These are phyloP conservation scores for Macrocybe sp. DNA, from an alignment of 1,284 basidiomycete species.

Conservation along the genomic window DNA sequence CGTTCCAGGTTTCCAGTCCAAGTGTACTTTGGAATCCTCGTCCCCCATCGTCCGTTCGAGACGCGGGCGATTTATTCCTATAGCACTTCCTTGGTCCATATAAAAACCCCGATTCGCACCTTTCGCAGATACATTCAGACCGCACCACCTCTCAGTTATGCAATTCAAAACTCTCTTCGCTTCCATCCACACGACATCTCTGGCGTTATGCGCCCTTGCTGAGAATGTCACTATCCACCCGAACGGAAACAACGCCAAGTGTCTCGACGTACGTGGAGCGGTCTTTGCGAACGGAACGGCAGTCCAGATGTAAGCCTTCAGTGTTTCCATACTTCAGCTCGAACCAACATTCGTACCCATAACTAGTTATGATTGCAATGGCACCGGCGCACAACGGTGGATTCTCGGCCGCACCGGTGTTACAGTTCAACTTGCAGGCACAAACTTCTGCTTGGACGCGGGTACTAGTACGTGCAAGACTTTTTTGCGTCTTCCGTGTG, in stretches of 20 bases:
- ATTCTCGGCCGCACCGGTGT: slow-evolving; percentile 11
- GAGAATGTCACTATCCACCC: slow-evolving; percentile 14
- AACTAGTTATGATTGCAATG: slow-evolving; percentile 29
- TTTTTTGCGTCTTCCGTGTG: neutral
- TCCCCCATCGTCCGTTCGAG: too few species aligned
- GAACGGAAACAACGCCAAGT: slow-evolving; percentile 16
- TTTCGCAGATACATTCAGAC: too few species aligned
- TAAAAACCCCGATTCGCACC: too few species aligned
- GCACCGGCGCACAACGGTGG: slow-evolving; percentile 19
- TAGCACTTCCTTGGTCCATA: too few species aligned
- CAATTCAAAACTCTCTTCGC: too few species aligned
- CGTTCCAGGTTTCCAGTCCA: too few species aligned
- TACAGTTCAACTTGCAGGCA: slow-evolving; percentile 11
- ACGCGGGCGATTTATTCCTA: too few species aligned
- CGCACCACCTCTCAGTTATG: too few species aligned
- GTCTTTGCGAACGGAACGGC: slow-evolving; percentile 18
- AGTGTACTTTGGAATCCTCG: too few species aligned
- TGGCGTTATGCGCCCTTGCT: too few species aligned
- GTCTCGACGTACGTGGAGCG: slow-evolving; percentile 20
- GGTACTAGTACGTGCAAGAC: slow-evolving; percentile 13
- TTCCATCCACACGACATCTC: too few species aligned
- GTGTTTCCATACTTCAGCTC: neutral
- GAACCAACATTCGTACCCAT: slow-evolving; percentile 12
- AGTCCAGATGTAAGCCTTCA: slow-evolving; percentile 20
- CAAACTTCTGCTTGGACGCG: slow-evolving; percentile 19